A percentile compares a stretch with the other conserved stretches of the same genome.
Evolutionary conservation across 73 alveolate species (phyloP).

Genomic region (Paramecium octaurelia): DNA sequence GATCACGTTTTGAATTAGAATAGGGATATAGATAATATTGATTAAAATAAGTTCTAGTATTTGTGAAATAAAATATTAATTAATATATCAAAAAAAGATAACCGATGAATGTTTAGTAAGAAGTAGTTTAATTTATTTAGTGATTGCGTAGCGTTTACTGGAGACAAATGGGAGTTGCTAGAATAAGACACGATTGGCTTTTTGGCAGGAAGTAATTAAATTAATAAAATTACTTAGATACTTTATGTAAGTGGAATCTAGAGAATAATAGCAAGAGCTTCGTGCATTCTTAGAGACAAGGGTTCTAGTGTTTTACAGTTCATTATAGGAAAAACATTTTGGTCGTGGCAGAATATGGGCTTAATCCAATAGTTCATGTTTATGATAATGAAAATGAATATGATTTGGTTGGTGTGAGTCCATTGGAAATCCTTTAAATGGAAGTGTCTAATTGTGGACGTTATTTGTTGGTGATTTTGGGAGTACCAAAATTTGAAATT

Average conservation of each 20-base stretch:
- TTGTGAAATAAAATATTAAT: not conserved
- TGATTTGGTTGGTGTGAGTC: slow-evolving; percentile 20
- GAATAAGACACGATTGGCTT: slow-evolving; percentile 51
- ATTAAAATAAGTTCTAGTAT: not conserved
- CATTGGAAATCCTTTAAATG: slow-evolving; percentile 68
- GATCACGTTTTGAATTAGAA: not conserved
- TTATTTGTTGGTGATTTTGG: slow-evolving; percentile 76
- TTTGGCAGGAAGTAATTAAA: slow-evolving; percentile 55
- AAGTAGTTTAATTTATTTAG: not conserved
- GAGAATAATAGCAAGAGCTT: slow-evolving; percentile 75
- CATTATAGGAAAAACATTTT: slow-evolving; percentile 67
- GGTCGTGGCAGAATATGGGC: slow-evolving; percentile 85
- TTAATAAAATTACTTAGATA: slow-evolving; percentile 28
- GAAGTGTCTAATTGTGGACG: slow-evolving; percentile 79
- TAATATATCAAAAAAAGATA: not conserved
- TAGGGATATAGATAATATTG: not conserved
- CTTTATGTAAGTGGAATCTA: slow-evolving; percentile 75
- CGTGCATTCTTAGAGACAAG: slow-evolving; percentile 69
- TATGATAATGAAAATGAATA: slow-evolving; percentile 57
- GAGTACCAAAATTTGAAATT: slow-evolving; percentile 79
- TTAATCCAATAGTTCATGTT: slow-evolving; percentile 79
- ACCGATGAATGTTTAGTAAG: slow-evolving; percentile 16
- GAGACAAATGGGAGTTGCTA: slow-evolving; percentile 4
- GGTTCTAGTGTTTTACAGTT: slow-evolving; percentile 71
- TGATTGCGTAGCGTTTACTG: not conserved